phyloP scores from a whole-genome alignment of 2,329 filamentous ascomycete species.

The Emydomyces testavorans region DNA sequence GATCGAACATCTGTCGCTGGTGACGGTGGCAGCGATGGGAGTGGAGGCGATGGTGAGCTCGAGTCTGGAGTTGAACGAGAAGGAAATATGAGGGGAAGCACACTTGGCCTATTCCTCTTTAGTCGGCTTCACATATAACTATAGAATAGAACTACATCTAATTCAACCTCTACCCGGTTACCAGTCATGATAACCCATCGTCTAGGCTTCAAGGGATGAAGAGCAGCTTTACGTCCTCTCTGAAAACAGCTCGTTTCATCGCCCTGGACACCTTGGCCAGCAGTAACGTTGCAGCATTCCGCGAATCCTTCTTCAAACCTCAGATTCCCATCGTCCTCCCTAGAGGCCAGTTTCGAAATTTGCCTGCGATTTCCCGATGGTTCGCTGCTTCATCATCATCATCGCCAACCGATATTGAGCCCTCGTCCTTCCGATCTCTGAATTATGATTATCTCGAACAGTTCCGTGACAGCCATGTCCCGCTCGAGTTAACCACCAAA shows the following conservation, averaged over 20 bases:
- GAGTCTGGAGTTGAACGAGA: too few relatives aligned
- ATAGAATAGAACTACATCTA: too few relatives aligned
- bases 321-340: slow-evolving; percentile 44
- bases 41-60: too few relatives aligned
- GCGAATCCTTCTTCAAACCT: slow-evolving; percentile 41
- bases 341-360: slow-evolving; percentile 30
- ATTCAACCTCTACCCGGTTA: too few relatives aligned
- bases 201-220: slow-evolving; percentile 3
- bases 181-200: too few relatives aligned
- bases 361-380: slow-evolving; percentile 51
- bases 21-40: neutral
- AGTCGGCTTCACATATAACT: too few relatives aligned
- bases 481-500: slow-evolving; percentile 45
- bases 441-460: slow-evolving; percentile 37
- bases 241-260: slow-evolving; percentile 9
- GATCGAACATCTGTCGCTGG: neutral
- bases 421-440: slow-evolving; percentile 20
- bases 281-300: slow-evolving; percentile 39
- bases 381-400: slow-evolving; percentile 38
- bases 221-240: neutral
- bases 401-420: slow-evolving; percentile 23
- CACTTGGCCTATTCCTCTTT: slow-evolving; percentile 8
- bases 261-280: slow-evolving; percentile 24
- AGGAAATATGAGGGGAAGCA: neutral
- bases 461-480: slow-evolving; percentile 42